These are phyloP conservation scores for Verticillium nonalfalfae DNA, from an alignment of 2,329 filamentous ascomycete genomes.

Conservation along the genomic window DNA sequence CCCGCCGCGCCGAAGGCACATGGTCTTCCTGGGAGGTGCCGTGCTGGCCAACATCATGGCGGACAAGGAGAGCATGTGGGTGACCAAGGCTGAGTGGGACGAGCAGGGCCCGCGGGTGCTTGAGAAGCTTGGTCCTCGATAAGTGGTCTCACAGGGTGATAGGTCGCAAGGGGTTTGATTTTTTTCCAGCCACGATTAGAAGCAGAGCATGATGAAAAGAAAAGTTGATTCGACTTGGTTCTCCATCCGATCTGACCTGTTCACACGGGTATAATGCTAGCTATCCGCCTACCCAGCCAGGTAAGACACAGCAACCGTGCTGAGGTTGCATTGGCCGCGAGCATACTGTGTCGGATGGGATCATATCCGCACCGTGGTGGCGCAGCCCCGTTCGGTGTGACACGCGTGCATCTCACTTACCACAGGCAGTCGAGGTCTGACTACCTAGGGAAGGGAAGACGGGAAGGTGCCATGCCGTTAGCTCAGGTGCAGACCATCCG, in stretches of 20 bases:
- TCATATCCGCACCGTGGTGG: background rate
- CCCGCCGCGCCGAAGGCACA: conserved; percentile 89
- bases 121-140: conserved; percentile 90
- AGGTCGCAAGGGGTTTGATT: conserved; percentile 1
- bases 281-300: too few relatives aligned
- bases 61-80: conserved; percentile 99
- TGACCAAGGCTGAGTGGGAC: conserved; percentile 93
- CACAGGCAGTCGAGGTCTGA: background rate
- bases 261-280: too few relatives aligned
- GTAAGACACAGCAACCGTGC: too few relatives aligned
- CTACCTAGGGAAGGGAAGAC: background rate
- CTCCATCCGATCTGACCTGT: background rate
- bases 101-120: conserved; percentile 81
- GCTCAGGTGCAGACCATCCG: background rate
- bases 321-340: too few relatives aligned
- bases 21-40: conserved; percentile 98
- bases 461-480: background rate
- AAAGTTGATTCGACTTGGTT: background rate
- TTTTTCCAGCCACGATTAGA: conserved; percentile 3
- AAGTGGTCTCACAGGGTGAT: conserved; percentile 16
- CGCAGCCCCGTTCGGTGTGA: background rate
- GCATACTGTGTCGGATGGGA: background rate
- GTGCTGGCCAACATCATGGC: conserved; percentile 98
- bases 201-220: conserved; percentile 1
- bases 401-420: background rate